Evolutionary conservation across 768 basidiomycete species (phyloP).

Genomic region (Cystofilobasidium capitatum): DNA sequence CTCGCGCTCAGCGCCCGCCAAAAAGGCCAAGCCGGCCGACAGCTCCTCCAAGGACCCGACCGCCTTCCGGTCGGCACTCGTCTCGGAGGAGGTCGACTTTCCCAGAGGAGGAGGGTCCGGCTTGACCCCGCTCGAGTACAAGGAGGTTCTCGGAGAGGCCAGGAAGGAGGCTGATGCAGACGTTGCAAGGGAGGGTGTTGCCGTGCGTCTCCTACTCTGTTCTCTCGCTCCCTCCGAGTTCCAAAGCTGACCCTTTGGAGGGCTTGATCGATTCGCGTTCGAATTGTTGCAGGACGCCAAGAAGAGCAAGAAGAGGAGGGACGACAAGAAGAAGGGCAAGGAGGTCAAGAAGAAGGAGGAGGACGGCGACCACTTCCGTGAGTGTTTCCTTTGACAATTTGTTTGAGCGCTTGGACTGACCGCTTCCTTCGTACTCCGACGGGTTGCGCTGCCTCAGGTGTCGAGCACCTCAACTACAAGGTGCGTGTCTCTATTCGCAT

Average conservation of each 20-base stretch:
- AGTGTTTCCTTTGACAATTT: slow-evolving; percentile 8
- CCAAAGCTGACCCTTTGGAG: slow-evolving; percentile 32
- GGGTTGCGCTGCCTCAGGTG: slow-evolving; percentile 50
- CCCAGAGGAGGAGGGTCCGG: slow-evolving; percentile 87
- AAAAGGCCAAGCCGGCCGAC: slow-evolving; percentile 6
- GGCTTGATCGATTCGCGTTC: slow-evolving; percentile 38
- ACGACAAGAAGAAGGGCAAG: slow-evolving; percentile 36
- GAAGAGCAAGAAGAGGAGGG: slow-evolving; percentile 21
- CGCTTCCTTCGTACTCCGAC: slow-evolving; percentile 25
- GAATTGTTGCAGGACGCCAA: slow-evolving; percentile 16
- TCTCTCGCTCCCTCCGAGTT: slow-evolving; percentile 1
- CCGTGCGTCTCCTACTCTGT: neutral
- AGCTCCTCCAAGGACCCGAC: slow-evolving; percentile 26
- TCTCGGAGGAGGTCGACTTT: slow-evolving; percentile 70
- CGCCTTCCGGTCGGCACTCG: slow-evolving; percentile 35
- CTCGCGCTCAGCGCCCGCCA: slow-evolving; percentile 1
- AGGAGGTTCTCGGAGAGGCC: slow-evolving; percentile 72
- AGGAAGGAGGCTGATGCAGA: slow-evolving; percentile 73
- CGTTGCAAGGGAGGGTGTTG: slow-evolving; percentile 52
- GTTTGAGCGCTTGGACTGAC: neutral
- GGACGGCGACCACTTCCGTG: slow-evolving; percentile 47
- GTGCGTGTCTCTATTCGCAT: slow-evolving; percentile 41
- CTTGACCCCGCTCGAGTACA: slow-evolving; percentile 81
- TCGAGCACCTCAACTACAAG: slow-evolving; percentile 92
- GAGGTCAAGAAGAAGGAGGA: slow-evolving; percentile 32